Evolutionary conservation across 768 basidiomycete species (phyloP).

Genomic region (Mrakia frigida): DNA sequence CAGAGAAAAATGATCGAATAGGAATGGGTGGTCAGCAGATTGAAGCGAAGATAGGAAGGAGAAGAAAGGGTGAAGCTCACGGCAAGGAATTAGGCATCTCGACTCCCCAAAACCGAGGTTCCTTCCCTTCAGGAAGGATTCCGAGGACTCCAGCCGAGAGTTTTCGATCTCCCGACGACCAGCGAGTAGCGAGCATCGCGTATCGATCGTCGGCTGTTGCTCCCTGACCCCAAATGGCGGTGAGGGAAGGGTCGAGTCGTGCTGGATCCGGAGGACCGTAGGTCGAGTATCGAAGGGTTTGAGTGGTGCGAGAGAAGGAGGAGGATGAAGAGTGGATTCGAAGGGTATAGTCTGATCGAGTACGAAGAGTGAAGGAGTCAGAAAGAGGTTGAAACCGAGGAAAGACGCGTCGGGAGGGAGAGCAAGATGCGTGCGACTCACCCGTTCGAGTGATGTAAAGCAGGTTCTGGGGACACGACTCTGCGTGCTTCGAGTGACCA

Average conservation of each 20-base stretch:
- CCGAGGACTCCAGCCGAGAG: neutral
- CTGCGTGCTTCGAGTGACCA: conserved; percentile 42
- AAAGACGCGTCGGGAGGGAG: neutral
- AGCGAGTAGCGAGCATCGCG: conserved; percentile 13
- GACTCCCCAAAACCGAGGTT: neutral
- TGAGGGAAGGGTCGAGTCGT: conserved; percentile 16
- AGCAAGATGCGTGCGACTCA: conserved; percentile 43
- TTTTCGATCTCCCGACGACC: neutral
- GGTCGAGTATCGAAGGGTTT: conserved; percentile 81
- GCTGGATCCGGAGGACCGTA: conserved; percentile 60
- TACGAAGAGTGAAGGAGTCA: neutral
- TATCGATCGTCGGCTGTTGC: conserved; percentile 12
- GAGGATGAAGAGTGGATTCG: conserved; percentile 62
- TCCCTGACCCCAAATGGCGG: conserved; percentile 5
- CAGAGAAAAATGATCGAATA: neutral
- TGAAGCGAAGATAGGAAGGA: neutral
- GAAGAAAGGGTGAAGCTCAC: conserved; percentile 29
- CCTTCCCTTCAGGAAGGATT: neutral
- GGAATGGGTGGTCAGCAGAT: conserved; percentile 28
- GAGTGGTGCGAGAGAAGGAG: conserved; percentile 51
- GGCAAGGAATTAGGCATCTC: conserved; percentile 6
- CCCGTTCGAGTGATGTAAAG: conserved; percentile 65
- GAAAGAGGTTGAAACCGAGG: neutral
- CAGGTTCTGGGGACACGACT: conserved; percentile 36
- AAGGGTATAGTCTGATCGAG: conserved; percentile 73